phyloP scores from a whole-genome alignment of 768 basidiomycete genomes.

The Tulasnella sp. region DNA sequence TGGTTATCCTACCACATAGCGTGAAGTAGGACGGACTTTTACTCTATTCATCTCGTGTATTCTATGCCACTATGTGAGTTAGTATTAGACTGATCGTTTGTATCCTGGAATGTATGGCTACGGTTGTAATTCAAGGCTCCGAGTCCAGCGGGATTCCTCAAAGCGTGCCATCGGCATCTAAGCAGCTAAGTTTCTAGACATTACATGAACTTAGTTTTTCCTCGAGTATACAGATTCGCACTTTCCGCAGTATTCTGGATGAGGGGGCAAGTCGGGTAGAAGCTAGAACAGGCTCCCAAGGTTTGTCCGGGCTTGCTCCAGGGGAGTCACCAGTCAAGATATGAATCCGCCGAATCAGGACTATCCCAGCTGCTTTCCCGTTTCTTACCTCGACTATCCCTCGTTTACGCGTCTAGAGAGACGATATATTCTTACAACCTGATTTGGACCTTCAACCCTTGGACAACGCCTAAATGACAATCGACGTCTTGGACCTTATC shows the following conservation, averaged over 20 bases:
- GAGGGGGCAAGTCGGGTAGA: constrained; percentile 4
- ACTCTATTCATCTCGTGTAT: background rate
- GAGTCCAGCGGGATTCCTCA: background rate
- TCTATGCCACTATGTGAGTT: too few species aligned
- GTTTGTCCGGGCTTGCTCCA: constrained; percentile 11
- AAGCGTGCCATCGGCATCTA: too few species aligned
- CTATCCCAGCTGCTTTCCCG: background rate
- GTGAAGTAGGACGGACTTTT: background rate
- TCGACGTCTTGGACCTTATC: constrained; percentile 77
- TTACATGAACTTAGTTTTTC: background rate
- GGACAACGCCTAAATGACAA: constrained; percentile 55
- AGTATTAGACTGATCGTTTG: too few species aligned
- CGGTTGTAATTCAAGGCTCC: background rate
- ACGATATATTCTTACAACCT: background rate
- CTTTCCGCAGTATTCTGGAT: background rate
- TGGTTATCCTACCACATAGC: background rate
- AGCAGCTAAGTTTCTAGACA: too few species aligned
- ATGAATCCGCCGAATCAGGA: background rate
- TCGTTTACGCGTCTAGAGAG: background rate
- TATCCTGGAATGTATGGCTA: too few species aligned
- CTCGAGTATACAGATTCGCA: background rate
- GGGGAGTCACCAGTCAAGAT: constrained; percentile 8
- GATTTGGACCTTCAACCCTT: background rate
- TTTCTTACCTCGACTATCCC: background rate
- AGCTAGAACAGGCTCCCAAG: background rate